A percentile compares a stretch with the other conserved stretches of the same genome.
Conservation (phyloP, 768 basidiomycete genomes). For the Pisolithus albus region DNA sequence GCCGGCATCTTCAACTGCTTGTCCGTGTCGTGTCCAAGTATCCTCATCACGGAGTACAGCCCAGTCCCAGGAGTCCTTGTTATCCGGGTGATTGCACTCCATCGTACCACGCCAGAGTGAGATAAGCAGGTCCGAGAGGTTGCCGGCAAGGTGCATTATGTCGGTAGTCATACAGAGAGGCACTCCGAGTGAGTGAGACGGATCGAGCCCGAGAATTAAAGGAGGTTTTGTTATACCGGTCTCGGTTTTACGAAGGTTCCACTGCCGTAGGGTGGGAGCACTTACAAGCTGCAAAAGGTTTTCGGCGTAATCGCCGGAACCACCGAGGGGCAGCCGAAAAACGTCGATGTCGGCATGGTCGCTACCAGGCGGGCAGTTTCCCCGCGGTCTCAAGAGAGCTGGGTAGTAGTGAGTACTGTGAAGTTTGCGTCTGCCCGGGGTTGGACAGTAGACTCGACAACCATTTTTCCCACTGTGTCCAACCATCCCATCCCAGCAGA, state of each 20-base stretch:
- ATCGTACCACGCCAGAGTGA: constrained; percentile 11
- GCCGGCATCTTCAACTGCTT: constrained; percentile 9
- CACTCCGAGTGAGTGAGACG: constrained; percentile 14
- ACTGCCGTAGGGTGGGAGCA: too few species aligned
- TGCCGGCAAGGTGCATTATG: constrained; percentile 30
- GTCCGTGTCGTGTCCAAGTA: constrained; percentile 16
- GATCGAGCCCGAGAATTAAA: constrained; percentile 28
- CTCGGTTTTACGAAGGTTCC: too few species aligned
- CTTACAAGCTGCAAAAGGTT: neutral
- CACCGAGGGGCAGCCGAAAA: too few species aligned
- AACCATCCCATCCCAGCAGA: too few species aligned
- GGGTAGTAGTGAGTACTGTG: too few species aligned
- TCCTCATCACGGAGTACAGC: constrained; percentile 17
- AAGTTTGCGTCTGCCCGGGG: too few species aligned
- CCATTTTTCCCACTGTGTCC: too few species aligned
- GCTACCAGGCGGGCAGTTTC: too few species aligned
- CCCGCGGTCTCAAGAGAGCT: too few species aligned
- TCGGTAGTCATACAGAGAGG: constrained; percentile 30
- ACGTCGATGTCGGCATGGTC: too few species aligned
- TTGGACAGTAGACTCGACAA: too few species aligned
- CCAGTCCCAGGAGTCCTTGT: constrained; percentile 25
- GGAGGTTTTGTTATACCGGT: constrained; percentile 31
- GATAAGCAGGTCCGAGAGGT: constrained; percentile 18
- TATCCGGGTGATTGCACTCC: neutral
- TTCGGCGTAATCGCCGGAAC: too few species aligned